Base-by-base conservation (phyloP, 2,329 filamentous ascomycete genomes). In the Talaromyces sp. region DNA sequence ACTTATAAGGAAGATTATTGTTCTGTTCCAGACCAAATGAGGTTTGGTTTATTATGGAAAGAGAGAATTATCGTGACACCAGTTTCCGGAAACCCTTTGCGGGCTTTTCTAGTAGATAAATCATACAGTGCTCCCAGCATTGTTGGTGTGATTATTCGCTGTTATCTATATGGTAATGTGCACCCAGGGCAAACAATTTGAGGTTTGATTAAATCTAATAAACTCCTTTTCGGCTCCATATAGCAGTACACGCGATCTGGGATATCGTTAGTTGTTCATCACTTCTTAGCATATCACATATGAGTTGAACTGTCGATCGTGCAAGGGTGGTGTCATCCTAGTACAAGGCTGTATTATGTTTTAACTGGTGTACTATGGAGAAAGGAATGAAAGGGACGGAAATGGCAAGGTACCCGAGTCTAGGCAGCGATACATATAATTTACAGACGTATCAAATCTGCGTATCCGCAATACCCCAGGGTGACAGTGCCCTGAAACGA, bases 231-330 rank as follows among this genome's bases (percentile, higher is more conserved):
- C 59, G 43, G 43, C 43, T 41, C 10, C 8, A 19, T 15, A 17
- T 17, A 19, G 39, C 39, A 17, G 39, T 41, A 41, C 39, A 9
- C 39, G 39, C 39, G 17, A 35, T 50, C 31, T 35, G 5, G 17
- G 28, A 17, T 53, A 53, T 17, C 37, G 17, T 51, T 11, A 36
- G n/a, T 9, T 3, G 50, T 33, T 53, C 17, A 53, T 25, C 33
- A 53, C 50, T 39, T 53, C 50, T 53, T 15, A 40, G 50, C 35
- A 53, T 53, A 53, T 39, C 19, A 28, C 35, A 39, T 40, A 53
- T 25, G 33, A 53, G 50, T n/a, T 53, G n/a, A 40, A 37, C 50
- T 53, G 50, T 53, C 37, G 35, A 53, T 53, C 17, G 10, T 40
- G 33, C 19, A 53, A 53, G 50, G 17, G 17, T 33, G 15, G 35